Conservation (phyloP, 208 protist species). For the Novymonas esmeraldas region DNA sequence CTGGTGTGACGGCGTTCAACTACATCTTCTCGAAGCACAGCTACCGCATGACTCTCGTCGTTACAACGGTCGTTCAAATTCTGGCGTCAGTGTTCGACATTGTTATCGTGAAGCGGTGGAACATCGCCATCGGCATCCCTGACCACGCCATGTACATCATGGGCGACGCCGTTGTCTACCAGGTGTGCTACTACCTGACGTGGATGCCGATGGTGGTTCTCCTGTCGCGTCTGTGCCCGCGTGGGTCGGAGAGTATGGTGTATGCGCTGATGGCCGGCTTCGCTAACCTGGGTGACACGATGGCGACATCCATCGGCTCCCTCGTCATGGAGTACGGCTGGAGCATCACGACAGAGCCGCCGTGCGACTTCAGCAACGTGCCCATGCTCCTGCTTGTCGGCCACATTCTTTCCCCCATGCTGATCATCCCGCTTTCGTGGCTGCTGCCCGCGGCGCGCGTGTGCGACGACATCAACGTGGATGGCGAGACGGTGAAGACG, state of each 20-base stretch:
- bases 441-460: slow-evolving; percentile 63
- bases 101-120: slow-evolving; percentile 56
- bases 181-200: slow-evolving; percentile 49
- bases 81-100: slow-evolving; percentile 54
- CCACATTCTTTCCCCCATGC: slow-evolving; percentile 50
- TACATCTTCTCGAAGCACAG: slow-evolving; percentile 54
- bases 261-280: slow-evolving; percentile 78
- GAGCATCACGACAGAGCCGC: slow-evolving; percentile 34
- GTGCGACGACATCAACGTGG: slow-evolving; percentile 54
- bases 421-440: slow-evolving; percentile 61
- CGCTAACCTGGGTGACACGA: slow-evolving; percentile 64
- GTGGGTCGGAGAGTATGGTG: slow-evolving; percentile 71
- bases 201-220: slow-evolving; percentile 77
- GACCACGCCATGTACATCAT: slow-evolving; percentile 66
- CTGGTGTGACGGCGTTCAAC: slow-evolving; percentile 44
- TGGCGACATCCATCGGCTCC: slow-evolving; percentile 43
- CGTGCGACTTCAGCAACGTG: slow-evolving; percentile 74
- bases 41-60: slow-evolving; percentile 45
- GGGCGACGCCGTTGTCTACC: slow-evolving; percentile 56
- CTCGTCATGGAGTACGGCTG: slow-evolving; percentile 56
- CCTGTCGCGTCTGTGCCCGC: slow-evolving; percentile 74
- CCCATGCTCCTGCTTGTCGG: slow-evolving; percentile 55
- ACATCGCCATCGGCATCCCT: slow-evolving; percentile 38
- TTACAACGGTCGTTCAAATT: slow-evolving; percentile 33
- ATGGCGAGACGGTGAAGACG: slow-evolving; percentile 36